Percentiles rank a stretch among this genome's conserved stretches.
Evolutionary conservation across 306 rosid genomes (phyloP).

Genomic region (Sophora flavescens): DNA sequence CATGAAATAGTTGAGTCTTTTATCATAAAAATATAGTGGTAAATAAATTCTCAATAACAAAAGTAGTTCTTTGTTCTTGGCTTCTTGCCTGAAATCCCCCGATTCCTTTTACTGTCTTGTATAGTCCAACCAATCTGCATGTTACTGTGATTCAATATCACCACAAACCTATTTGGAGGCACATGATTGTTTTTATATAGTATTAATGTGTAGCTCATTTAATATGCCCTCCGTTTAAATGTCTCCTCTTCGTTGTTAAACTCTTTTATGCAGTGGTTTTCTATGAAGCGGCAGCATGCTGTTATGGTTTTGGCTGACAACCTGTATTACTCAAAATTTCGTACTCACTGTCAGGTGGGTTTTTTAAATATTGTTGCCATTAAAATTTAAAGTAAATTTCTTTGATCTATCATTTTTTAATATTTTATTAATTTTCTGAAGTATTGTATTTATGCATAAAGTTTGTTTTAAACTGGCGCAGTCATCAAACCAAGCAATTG

Average conservation of each 20-base stretch:
- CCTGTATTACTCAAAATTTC: conserved; percentile 87
- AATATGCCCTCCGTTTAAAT: conserved; percentile 17
- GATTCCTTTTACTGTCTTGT: background rate
- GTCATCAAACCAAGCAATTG: conserved; percentile 2
- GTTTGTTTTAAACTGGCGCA: conserved; percentile 4
- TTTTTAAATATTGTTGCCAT: conserved; percentile 13
- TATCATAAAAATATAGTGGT: conserved; percentile 19
- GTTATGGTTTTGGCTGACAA: conserved; percentile 74
- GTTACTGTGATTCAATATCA: background rate
- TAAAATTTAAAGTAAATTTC: conserved; percentile 11
- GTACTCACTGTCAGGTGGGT: conserved; percentile 81
- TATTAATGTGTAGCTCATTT: conserved; percentile 11
- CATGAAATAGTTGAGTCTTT: conserved; percentile 17
- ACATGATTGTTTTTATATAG: background rate
- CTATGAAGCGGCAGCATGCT: conserved; percentile 94
- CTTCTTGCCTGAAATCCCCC: conserved; percentile 24
- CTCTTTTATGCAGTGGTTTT: conserved; percentile 80
- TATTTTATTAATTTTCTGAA: background rate
- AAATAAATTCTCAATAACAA: conserved; percentile 32
- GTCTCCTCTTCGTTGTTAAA: conserved; percentile 18
- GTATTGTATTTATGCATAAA: background rate
- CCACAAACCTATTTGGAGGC: background rate
- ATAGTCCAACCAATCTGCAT: conserved; percentile 2
- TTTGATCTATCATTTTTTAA: conserved; percentile 4
- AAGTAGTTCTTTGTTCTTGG: conserved; percentile 8